Evolutionary conservation across 495 filamentous ascomycete genomes (phyloP).

Genomic region (Penicillium macrosclerotiorum): DNA sequence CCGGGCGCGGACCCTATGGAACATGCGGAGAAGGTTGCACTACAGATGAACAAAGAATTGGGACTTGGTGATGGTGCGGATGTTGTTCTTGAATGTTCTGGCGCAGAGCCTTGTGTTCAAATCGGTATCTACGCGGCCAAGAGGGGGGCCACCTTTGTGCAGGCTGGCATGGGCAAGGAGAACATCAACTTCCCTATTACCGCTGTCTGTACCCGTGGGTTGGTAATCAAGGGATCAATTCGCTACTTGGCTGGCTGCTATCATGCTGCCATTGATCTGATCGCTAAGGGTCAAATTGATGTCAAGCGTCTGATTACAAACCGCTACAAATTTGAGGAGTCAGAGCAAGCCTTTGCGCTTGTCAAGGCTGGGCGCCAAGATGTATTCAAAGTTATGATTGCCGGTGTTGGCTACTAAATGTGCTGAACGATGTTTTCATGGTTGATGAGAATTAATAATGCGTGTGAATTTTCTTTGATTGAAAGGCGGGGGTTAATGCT

Average conservation of each 20-base stretch:
- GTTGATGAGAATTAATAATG: no score
- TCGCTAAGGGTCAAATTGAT: constrained; percentile 62
- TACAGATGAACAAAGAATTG: constrained; percentile 47
- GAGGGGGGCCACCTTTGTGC: constrained; percentile 77
- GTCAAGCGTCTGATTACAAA: constrained; percentile 71
- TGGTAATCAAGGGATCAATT: constrained; percentile 78
- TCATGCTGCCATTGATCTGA: constrained; percentile 67
- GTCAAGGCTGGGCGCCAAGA: no score
- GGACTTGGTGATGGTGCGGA: constrained; percentile 60
- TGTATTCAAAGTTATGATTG: no score
- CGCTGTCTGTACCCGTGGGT: constrained; percentile 76
- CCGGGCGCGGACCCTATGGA: constrained; percentile 8
- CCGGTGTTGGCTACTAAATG: no score
- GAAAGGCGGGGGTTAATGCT: no score
- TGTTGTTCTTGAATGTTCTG: constrained; percentile 82
- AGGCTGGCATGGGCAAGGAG: constrained; percentile 74
- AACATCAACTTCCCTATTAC: constrained; percentile 82
- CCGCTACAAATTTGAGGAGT: constrained; percentile 67
- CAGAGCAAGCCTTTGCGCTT: constrained; percentile 79
- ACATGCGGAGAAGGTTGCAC: constrained; percentile 56
- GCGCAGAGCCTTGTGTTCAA: constrained; percentile 75
- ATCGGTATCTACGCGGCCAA: constrained; percentile 65
- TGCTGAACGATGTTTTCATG: no score
- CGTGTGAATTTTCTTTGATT: no score
- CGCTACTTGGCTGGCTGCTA: constrained; percentile 81